phyloP scores from a whole-genome alignment of 306 rosid genomes.

The Trifolium fragiferum region DNA sequence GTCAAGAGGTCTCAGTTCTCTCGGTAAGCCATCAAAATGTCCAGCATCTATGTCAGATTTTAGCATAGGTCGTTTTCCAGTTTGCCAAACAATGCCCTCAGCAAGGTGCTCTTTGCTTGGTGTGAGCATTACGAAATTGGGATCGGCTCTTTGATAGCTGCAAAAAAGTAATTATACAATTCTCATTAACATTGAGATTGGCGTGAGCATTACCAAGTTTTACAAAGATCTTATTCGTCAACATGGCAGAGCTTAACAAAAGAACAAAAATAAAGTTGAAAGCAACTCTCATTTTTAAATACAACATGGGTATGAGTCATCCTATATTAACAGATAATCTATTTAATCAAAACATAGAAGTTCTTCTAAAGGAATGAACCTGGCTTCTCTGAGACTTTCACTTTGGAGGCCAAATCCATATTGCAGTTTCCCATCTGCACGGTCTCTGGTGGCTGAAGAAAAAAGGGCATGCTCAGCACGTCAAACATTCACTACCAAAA shows the following conservation, averaged over 20 bases:
- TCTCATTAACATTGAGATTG: too few species aligned
- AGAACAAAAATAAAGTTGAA: background rate
- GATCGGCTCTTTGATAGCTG: slow-evolving; percentile 98
- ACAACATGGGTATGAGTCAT: background rate
- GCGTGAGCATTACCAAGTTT: background rate
- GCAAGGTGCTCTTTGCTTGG: slow-evolving; percentile 92
- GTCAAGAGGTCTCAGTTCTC: slow-evolving; percentile 73
- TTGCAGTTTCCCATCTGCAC: slow-evolving; percentile 54
- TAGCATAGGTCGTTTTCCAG: slow-evolving; percentile 81
- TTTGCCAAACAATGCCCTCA: slow-evolving; percentile 78
- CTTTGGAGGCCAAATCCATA: slow-evolving; percentile 87
- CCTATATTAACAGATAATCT: slow-evolving; percentile 20
- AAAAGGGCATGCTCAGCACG: slow-evolving; percentile 27
- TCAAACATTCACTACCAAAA: slow-evolving; percentile 30
- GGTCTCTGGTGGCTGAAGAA: slow-evolving; percentile 75
- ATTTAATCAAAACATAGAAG: slow-evolving; percentile 24
- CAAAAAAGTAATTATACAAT: slow-evolving; percentile 25
- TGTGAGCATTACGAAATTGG: slow-evolving; percentile 90
- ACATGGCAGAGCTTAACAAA: background rate
- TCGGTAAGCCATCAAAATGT: slow-evolving; percentile 80
- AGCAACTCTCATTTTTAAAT: slow-evolving; percentile 13
- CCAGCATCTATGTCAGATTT: slow-evolving; percentile 75
- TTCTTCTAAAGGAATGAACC: slow-evolving; percentile 55
- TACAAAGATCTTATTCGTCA: background rate
- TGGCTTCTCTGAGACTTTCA: slow-evolving; percentile 96